Base-by-base conservation (phyloP, 2,329 filamentous ascomycete species). In the Mycosphaerella sp. region DNA sequence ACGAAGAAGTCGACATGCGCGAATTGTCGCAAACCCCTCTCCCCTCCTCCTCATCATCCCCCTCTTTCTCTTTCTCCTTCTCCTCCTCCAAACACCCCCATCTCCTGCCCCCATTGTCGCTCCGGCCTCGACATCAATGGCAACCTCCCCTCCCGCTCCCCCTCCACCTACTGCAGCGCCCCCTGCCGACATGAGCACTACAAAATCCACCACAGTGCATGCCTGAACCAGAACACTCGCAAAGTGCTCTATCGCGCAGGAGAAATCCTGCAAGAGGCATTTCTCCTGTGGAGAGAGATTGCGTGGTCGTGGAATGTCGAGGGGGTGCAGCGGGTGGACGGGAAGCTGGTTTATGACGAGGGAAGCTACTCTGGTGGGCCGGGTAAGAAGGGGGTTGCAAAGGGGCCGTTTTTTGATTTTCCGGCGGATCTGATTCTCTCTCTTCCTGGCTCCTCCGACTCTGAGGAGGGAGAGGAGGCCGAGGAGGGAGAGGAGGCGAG, bases 221-320 rank as follows among this genome's bases (percentile, higher is more conserved):
- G 57, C 48, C 26, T 39, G 1, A 9, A 21, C 26, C 43, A 32
- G 11, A 59, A 59, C 31, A 42, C 39, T 5, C 47, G 57, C 14
- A 59, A 56, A 36, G n/a, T n/a, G 3, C 34, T 65, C 23, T 58
- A 57, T 9, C 59, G 63, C 12, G 61, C 61, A 12, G 62, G 40
- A 0, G 32, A 52, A 1, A n/a, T 65, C 1, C 41, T 62, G 4
- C 53, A 62, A 12, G 4, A 39, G 6, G n/a, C 45, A 2, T 64
- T 61, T 51, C 54, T 57, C 23, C 31, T n/a, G 1, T 51, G 50
- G 2, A 54, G 58, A 17, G 45, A 53, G 21, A 21, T 36, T 12
- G 40, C 45, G 4, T 58, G 54, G 34, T 60, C 58, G 12, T 8
- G 56, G 40, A 51, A 57, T 0, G 38, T 60, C 17, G 23, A 3